phyloP scores from a whole-genome alignment of 2,329 filamentous ascomycete species.

The Epichloe uncinata region DNA sequence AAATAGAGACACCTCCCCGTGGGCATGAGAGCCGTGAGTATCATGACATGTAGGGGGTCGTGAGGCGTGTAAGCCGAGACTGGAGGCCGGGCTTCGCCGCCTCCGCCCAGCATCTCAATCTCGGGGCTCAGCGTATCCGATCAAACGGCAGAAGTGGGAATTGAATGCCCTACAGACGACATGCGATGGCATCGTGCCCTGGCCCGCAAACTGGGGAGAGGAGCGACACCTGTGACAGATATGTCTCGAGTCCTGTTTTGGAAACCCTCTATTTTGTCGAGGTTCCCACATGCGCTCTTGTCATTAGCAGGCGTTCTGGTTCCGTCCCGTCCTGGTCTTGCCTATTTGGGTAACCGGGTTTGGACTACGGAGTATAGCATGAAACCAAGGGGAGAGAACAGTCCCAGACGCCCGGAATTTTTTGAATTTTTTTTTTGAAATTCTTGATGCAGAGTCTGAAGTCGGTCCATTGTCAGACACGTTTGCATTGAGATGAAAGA shows the following conservation, averaged over 20 bases:
- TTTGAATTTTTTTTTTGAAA: not conserved
- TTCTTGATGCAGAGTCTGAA: not conserved
- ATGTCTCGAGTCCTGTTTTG: slow-evolving; percentile 23
- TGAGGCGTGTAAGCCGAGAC: slow-evolving; percentile 1
- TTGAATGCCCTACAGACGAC: not conserved
- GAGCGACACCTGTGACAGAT: slow-evolving; percentile 19
- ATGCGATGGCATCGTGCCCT: not conserved
- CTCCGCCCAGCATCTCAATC: not conserved
- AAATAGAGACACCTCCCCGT: not conserved
- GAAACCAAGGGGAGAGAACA: not conserved
- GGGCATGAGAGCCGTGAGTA: not conserved
- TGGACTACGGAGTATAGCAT: not conserved
- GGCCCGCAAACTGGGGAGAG: not conserved
- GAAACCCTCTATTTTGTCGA: not conserved
- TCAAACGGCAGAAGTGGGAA: not conserved
- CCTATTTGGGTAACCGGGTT: slow-evolving; percentile 7
- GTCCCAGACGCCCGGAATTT: too few relatives aligned
- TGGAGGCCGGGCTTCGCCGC: slow-evolving; percentile 1
- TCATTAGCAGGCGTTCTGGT: not conserved
- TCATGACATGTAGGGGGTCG: not conserved
- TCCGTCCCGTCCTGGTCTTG: slow-evolving; percentile 5
- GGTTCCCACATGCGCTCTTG: not conserved
- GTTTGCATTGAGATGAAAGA: not conserved
- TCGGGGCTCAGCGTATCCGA: slow-evolving; percentile 10
- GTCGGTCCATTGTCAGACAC: not conserved